Percentiles rank a stretch among this genome's conserved stretches.
phyloP scores from a whole-genome alignment of 163 green algal genomes.

The Prototheca wickerhamii region DNA sequence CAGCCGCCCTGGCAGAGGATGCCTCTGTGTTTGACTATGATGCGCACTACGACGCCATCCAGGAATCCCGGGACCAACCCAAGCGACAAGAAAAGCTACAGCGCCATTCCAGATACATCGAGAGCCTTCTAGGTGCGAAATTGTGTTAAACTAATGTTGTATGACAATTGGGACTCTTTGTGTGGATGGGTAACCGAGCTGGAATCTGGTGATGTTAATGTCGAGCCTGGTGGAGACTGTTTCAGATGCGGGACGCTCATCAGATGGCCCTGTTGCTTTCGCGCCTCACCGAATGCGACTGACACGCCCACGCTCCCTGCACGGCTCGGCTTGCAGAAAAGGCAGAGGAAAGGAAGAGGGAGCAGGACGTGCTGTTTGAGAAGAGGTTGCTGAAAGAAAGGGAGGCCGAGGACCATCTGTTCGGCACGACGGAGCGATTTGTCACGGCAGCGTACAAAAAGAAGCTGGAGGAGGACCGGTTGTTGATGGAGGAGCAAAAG shows the following conservation, averaged over 20 bases:
- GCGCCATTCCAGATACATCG: conserved; percentile 72
- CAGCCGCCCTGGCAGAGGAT: conserved; percentile 76
- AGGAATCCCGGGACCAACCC: conserved; percentile 36
- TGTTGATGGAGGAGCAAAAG: conserved; percentile 30
- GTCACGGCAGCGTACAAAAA: conserved; percentile 86
- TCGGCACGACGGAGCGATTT: conserved; percentile 89
- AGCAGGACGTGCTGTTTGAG: conserved; percentile 76
- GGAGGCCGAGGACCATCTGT: conserved; percentile 77
- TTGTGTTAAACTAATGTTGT: neutral
- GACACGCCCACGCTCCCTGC: conserved; percentile 12
- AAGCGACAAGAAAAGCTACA: conserved; percentile 52
- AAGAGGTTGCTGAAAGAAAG: conserved; percentile 42
- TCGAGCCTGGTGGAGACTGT: no score
- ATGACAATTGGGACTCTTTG: neutral
- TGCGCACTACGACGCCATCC: conserved; percentile 75
- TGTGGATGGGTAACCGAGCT: neutral
- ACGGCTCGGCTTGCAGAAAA: conserved; percentile 45
- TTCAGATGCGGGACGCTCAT: no score
- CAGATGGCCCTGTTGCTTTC: no score
- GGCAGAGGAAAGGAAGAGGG: conserved; percentile 62
- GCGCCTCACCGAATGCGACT: no score
- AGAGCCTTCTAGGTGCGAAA: conserved; percentile 41
- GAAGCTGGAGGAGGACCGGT: conserved; percentile 67
- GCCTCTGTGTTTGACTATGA: conserved; percentile 92
- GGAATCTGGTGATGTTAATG: no score